These are phyloP conservation scores for Cicer judaicum DNA, from an alignment of 306 rosid species.

Conservation along the genomic window DNA sequence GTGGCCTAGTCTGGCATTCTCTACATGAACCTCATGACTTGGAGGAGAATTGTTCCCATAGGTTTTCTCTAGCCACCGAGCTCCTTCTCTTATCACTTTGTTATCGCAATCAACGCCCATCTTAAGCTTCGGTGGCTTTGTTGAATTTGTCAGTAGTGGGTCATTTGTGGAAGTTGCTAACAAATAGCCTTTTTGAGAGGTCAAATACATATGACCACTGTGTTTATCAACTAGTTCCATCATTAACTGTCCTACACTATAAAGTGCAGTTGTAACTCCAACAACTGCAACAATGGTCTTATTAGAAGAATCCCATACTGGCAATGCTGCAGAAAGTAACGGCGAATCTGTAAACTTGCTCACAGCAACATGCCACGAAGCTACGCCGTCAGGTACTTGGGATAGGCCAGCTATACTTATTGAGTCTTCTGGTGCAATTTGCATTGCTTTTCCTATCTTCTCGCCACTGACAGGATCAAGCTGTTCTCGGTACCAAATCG, in stretches of 20 bases:
- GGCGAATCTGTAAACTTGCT: conserved; percentile 93
- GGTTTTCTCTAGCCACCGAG: conserved; percentile 66
- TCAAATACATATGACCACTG: conserved; percentile 86
- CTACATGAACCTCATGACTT: conserved; percentile 79
- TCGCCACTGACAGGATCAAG: conserved; percentile 83
- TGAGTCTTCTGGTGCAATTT: conserved; percentile 83
- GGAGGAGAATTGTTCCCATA: conserved; percentile 74
- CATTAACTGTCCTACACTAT: conserved; percentile 92
- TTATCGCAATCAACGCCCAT: conserved; percentile 78
- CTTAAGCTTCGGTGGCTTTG: conserved; percentile 72
- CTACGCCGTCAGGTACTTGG: conserved; percentile 91
- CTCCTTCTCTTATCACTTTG: conserved; percentile 70
- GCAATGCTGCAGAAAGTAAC: conserved; percentile 94
- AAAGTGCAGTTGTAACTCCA: conserved; percentile 90
- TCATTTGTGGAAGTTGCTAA: conserved; percentile 89
- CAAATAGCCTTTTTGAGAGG: conserved; percentile 87
- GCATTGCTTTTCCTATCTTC: conserved; percentile 83
- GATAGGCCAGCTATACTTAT: conserved; percentile 85
- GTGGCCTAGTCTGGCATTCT: conserved; percentile 69
- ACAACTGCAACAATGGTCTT: conserved; percentile 89
- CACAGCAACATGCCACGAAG: conserved; percentile 94
- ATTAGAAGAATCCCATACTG: conserved; percentile 81
- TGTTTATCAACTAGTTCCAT: conserved; percentile 89
- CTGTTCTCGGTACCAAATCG: conserved; percentile 81
- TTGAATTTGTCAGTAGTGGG: conserved; percentile 68